A percentile compares a stretch with the other conserved stretches of the same genome.
These are phyloP conservation scores for Ceratocystis harringtonii DNA, from an alignment of 2,329 filamentous ascomycete species.

Conservation along the genomic window DNA sequence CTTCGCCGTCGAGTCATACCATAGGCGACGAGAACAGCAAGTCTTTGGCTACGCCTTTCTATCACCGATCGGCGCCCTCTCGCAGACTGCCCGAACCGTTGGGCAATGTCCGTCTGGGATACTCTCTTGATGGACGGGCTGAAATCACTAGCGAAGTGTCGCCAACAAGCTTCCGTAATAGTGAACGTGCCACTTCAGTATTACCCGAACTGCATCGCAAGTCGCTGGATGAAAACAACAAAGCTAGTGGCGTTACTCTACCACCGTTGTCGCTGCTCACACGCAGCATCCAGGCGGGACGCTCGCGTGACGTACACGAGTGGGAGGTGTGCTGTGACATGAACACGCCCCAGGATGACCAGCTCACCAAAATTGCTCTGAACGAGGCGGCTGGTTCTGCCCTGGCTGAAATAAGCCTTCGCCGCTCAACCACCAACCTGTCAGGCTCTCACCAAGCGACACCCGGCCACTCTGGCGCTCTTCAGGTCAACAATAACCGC, in stretches of 20 bases:
- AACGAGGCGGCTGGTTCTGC: slow-evolving; percentile 68
- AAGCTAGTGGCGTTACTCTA: slow-evolving; percentile 43
- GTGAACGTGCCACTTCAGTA: slow-evolving; percentile 29
- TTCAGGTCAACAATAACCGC: slow-evolving; percentile 9
- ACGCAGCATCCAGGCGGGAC: slow-evolving; percentile 40
- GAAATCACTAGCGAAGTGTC: slow-evolving; percentile 59
- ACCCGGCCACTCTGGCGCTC: background rate
- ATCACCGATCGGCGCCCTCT: background rate
- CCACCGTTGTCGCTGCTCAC: slow-evolving; percentile 39
- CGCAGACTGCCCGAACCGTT: background rate
- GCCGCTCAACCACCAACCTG: slow-evolving; percentile 47
- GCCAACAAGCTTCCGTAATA: slow-evolving; percentile 44
- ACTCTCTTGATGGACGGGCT: slow-evolving; percentile 83
- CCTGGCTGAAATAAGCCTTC: slow-evolving; percentile 63
- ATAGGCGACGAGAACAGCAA: slow-evolving; percentile 24
- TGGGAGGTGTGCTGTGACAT: slow-evolving; percentile 88
- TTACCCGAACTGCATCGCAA: slow-evolving; percentile 33
- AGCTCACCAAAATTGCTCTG: slow-evolving; percentile 61
- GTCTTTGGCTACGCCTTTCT: background rate
- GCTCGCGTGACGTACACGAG: slow-evolving; percentile 72
- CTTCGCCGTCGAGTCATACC: slow-evolving; percentile 30
- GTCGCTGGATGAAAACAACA: slow-evolving; percentile 31
- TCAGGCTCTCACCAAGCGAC: slow-evolving; percentile 15
- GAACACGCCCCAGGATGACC: slow-evolving; percentile 52
- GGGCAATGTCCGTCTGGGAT: slow-evolving; percentile 51